Conservation (phyloP, 140 eudicot species). For the Ambrosia hybrid region DNA sequence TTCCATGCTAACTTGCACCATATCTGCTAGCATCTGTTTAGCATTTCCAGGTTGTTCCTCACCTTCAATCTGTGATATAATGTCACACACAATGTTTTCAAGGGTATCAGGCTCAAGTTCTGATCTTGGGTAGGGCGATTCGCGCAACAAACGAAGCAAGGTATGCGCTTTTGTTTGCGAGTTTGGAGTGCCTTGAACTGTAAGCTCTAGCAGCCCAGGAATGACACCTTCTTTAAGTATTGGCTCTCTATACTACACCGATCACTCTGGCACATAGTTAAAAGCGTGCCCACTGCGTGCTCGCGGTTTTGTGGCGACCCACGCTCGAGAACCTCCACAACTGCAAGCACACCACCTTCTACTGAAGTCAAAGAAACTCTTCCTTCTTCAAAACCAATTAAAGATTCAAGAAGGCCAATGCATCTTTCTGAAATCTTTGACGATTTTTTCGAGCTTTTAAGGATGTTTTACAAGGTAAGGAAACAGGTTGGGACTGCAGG, state of each 20-base stretch:
- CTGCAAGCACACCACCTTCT: conserved; percentile 89
- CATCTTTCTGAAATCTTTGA: conserved; percentile 79
- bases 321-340: conserved; percentile 82
- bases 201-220: conserved; percentile 92
- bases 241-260: conserved; percentile 59
- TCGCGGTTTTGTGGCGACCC: conserved; percentile 90
- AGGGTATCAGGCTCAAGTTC: conserved; percentile 70
- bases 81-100: conserved; percentile 72
- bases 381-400: conserved; percentile 66
- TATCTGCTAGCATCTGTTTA: conserved; percentile 87
- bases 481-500: conserved; percentile 64
- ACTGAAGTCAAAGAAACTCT: conserved; percentile 53
- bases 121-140: conserved; percentile 76
- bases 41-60: conserved; percentile 90
- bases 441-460: conserved; percentile 66
- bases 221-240: conserved; percentile 92
- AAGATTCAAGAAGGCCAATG: conserved; percentile 67
- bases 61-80: conserved; percentile 76
- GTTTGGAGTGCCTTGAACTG: conserved; percentile 76
- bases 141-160: conserved; percentile 66
- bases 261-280: conserved; percentile 77
- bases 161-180: conserved; percentile 74
- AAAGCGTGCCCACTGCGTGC: conserved; percentile 89
- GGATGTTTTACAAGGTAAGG: conserved; percentile 58
- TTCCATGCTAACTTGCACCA: conserved; percentile 99